Evolutionary conservation across 495 filamentous ascomycete genomes (phyloP), one percentile per base, ranked within the genome.

Genomic region (Neurospora hispaniola): DNA sequence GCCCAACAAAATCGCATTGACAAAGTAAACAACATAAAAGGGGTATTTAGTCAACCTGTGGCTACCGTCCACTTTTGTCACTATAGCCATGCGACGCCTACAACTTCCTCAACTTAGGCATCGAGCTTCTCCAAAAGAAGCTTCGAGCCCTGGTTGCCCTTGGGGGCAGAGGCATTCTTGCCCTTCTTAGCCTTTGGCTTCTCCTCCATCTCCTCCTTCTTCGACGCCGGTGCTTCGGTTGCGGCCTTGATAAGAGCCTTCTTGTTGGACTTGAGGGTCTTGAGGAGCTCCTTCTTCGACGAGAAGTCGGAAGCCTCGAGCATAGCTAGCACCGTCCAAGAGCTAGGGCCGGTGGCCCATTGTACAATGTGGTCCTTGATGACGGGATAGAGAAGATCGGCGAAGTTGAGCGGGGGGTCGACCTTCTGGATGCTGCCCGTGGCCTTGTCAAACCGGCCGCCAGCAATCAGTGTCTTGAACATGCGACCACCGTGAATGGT

Each of bases 291-390:
- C 18, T 82, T 83, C 79, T 88, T 89, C 75, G 88, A 84, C 31
- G 85, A 83, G 76, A 97, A 98, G 69, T 91, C 91, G 5, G 90
- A 88, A 3, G 91, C 88, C 81, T 98, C 96, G 16, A 94, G 75
- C 69, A 99, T 80, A 1, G 87, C 90, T 27, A 98, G 85, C 16
- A 97, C 86, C 14, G 97, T 91, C 75, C 97, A 98, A 1, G 89
- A 90, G 71, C 93, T 92, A 1, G 88, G 85, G 3, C 95, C 91
- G 0, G 88, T 93, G 1, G 96, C 96, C 96, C 96, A 99, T n/a
- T 89, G 81, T 75, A 94, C 76, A 48, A 96, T 83, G 68, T 94
- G 84, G 3, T 89, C 88, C 74, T 90, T 85, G 79, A 97, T 93
- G 72, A 88, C 84, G 42, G 90, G 88, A 75, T 93, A 98, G 68